Evolutionary conservation across 495 filamentous ascomycete species (phyloP).

Genomic region (Aspergillus sclerotiicarbonarius): DNA sequence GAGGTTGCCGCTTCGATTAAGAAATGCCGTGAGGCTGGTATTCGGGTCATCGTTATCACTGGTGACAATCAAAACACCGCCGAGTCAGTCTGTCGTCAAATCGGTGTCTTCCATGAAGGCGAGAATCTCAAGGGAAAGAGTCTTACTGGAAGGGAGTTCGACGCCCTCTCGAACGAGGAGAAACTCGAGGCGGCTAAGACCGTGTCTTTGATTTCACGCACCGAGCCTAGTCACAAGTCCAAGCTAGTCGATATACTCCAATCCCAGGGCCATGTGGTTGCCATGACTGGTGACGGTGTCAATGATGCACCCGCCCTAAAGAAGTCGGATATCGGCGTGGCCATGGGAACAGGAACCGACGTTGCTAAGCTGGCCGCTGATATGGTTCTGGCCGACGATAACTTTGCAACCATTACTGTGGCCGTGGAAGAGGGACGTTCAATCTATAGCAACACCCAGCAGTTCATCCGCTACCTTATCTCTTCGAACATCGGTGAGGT

Average conservation of each 20-base stretch:
- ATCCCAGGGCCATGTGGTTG: conserved; percentile 88
- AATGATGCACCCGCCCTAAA: conserved; percentile 98
- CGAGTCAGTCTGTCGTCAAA: conserved; percentile 95
- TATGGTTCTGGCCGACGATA: conserved; percentile 98
- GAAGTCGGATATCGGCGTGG: conserved; percentile 98
- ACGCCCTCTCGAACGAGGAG: conserved; percentile 73
- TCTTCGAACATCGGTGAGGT: conserved; percentile 99
- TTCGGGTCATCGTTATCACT: conserved; percentile 96
- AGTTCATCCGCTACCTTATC: conserved; percentile 99
- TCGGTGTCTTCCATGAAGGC: conserved; percentile 81
- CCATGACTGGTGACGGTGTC: conserved; percentile 99
- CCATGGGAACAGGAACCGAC: conserved; percentile 98
- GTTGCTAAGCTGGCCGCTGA: conserved; percentile 96
- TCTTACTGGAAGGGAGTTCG: conserved; percentile 93
- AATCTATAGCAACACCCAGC: conserved; percentile 99
- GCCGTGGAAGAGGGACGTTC: conserved; percentile 96
- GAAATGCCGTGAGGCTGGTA: conserved; percentile 88
- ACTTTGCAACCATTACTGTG: conserved; percentile 95
- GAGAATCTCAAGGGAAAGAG: conserved; percentile 91
- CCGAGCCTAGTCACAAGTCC: conserved; percentile 93
- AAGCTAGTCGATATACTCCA: conserved; percentile 96
- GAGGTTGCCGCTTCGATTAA: conserved; percentile 84
- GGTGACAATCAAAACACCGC: conserved; percentile 97
- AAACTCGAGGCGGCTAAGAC: conserved; percentile 79
- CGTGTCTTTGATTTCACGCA: conserved; percentile 93